Conservation (phyloP, 1,284 basidiomycete species). For the Apiotrichum brassicae region DNA sequence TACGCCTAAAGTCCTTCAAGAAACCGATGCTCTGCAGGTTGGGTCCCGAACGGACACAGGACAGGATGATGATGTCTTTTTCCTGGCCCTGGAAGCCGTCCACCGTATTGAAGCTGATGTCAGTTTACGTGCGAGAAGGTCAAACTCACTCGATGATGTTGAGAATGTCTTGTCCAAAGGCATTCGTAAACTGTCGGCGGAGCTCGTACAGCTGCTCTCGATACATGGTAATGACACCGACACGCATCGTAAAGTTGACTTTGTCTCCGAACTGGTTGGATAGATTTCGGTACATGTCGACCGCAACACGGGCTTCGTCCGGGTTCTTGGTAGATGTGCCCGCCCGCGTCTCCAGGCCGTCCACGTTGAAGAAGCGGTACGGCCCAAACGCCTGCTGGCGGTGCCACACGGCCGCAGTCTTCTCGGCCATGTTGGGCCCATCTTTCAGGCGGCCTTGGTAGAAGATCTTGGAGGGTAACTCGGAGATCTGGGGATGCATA, state of each 20-base stretch:
- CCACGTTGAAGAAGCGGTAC: slow-evolving; percentile 84
- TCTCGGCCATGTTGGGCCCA: slow-evolving; percentile 78
- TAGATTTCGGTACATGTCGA: slow-evolving; percentile 72
- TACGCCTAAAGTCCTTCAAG: slow-evolving; percentile 72
- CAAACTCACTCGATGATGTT: slow-evolving; percentile 61
- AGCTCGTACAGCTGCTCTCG: slow-evolving; percentile 81
- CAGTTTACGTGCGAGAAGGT: not conserved
- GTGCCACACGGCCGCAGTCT: slow-evolving; percentile 87
- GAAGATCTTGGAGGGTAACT: slow-evolving; percentile 82
- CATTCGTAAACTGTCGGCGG: slow-evolving; percentile 60
- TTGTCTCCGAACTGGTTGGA: slow-evolving; percentile 57
- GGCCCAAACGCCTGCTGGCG: slow-evolving; percentile 67
- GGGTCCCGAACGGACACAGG: slow-evolving; percentile 85
- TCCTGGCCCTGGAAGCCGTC: slow-evolving; percentile 98
- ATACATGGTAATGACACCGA: slow-evolving; percentile 95
- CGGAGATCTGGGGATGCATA: slow-evolving; percentile 96
- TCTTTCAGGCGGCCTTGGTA: slow-evolving; percentile 77
- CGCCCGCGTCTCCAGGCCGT: slow-evolving; percentile 45
- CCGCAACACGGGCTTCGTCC: slow-evolving; percentile 69
- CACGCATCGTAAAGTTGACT: slow-evolving; percentile 64
- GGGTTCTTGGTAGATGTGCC: slow-evolving; percentile 74
- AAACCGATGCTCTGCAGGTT: slow-evolving; percentile 78
- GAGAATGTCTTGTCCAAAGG: slow-evolving; percentile 68
- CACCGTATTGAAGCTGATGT: slow-evolving; percentile 77
- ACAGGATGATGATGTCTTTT: slow-evolving; percentile 92